Evolutionary conservation across 768 basidiomycete genomes (phyloP), one percentile per base, ranked within the genome.

Genomic region (Thelephora ganbajun): DNA sequence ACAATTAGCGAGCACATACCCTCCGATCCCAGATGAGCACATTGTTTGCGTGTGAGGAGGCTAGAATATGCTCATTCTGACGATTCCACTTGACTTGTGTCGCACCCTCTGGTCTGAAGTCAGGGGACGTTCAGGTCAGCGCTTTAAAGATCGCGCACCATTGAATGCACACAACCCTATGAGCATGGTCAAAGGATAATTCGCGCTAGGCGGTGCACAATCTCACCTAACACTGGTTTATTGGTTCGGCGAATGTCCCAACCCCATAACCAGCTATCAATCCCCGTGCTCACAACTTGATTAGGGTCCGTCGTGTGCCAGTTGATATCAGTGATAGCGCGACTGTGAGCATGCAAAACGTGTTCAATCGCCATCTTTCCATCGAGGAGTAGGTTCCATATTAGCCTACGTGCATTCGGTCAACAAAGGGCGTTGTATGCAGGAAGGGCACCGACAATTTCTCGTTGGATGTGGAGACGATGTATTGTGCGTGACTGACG

Each of bases 11-110:
- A n/a, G 2, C 22, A 66, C 80, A 46, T 56, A 92, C 92, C 54
- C 94, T 74, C 50, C 88, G 76, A 61, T 99, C 96, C 96, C 96
- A 99, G 16, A 98, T 80, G 33, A 90, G 66, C 0, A 98, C 85
- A 56, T 85, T 76, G 53, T 87, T 83, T 45, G 77, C 72, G 59
- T 98, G 94, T 1, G 90, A 80, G 1, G 90, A 93, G 0, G 96
- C 94, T 0, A 99, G 70, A 5, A 96, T 66, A 51, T 96, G 79
- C 2, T 80, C 74, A 56, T 97, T 82, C 57, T 81, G 79, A 12
- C 87, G 72, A 59, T 94, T 98, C 90, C 91, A 99, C 63, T 98
- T 98, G 49, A 98, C 90, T 61, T 99, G 94, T 0, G 94, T 97
- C 1, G 87, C 91, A 13, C 76, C 81, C 14, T 80, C 89, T 89